phyloP scores from a whole-genome alignment of 495 filamentous ascomycete genomes.

The Cetradonia linearis region DNA sequence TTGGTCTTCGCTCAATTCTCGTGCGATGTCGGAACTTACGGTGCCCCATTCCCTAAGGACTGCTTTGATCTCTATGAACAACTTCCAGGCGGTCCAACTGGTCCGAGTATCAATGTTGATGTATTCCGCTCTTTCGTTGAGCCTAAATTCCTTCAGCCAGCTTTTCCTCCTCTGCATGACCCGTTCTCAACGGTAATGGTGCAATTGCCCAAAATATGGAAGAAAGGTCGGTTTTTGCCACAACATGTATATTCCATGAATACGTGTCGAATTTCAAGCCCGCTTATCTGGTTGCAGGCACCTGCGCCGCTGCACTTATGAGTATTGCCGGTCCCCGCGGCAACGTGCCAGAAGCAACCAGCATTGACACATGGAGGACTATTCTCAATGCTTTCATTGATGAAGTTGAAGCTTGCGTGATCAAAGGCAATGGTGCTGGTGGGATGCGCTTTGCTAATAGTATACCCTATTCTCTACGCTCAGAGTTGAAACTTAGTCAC shows the following conservation, averaged over 20 bases:
- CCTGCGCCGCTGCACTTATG: not conserved
- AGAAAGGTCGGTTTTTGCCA: not conserved
- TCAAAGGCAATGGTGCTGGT: not conserved
- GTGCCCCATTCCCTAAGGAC: not conserved
- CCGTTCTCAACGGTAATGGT: slow-evolving; percentile 2
- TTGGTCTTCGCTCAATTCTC: not conserved
- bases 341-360: not conserved
- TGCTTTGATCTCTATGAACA: not conserved
- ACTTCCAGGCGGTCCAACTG: not conserved
- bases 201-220: slow-evolving; percentile 6
- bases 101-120: not conserved
- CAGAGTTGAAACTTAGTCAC: not conserved
- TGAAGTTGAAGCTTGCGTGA: not conserved
- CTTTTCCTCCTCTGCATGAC: not conserved
- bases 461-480: not conserved
- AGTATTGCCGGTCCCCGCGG: not conserved
- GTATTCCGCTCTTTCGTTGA: not conserved
- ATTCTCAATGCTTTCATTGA: not conserved
- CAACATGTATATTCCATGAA: no score
- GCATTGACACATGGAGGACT: slow-evolving; percentile 2
- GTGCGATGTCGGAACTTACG: not conserved
- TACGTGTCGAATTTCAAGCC: not conserved
- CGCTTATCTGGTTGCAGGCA: not conserved
- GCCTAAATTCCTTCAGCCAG: slow-evolving; percentile 1
- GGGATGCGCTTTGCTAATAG: slow-evolving; percentile 3